Conservation (phyloP, 2,329 filamentous ascomycete genomes). For the Bimuria novae-zelandiae region DNA sequence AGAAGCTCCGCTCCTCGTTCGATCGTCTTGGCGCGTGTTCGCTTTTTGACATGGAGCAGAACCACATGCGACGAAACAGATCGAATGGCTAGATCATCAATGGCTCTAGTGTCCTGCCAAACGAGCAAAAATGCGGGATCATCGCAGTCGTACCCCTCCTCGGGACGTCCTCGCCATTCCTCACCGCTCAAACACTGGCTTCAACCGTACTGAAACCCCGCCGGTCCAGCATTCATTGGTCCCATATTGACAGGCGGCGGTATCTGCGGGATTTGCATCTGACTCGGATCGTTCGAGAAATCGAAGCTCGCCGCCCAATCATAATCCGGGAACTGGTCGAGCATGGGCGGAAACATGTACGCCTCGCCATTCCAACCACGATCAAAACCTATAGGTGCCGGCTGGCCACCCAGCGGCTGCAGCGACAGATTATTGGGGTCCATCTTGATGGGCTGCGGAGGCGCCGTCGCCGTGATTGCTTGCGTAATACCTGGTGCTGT, state of each 20-base stretch:
- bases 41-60: no score
- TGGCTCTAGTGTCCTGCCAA: no score
- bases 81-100: neutral
- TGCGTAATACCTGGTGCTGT: conserved; percentile 5
- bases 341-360: conserved; percentile 34
- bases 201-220: conserved; percentile 33
- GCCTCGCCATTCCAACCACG: conserved; percentile 31
- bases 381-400: conserved; percentile 32
- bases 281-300: conserved; percentile 35
- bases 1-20: no score
- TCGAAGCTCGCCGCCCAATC: conserved; percentile 45
- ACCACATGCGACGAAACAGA: neutral
- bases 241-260: conserved; percentile 3
- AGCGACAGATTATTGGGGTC: conserved; percentile 29
- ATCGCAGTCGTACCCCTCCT: neutral
- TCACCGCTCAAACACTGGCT: neutral
- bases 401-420: conserved; percentile 25
- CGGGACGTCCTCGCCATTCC: neutral
- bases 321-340: conserved; percentile 46
- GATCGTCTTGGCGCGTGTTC: no score
- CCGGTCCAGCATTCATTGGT: conserved; percentile 17
- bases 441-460: conserved; percentile 29
- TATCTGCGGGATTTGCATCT: conserved; percentile 27
- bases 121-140: no score
- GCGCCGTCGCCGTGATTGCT: conserved; percentile 9